phyloP scores from a whole-genome alignment of 805 yeast genomes.

The Nakazawaea laoshanensis region DNA sequence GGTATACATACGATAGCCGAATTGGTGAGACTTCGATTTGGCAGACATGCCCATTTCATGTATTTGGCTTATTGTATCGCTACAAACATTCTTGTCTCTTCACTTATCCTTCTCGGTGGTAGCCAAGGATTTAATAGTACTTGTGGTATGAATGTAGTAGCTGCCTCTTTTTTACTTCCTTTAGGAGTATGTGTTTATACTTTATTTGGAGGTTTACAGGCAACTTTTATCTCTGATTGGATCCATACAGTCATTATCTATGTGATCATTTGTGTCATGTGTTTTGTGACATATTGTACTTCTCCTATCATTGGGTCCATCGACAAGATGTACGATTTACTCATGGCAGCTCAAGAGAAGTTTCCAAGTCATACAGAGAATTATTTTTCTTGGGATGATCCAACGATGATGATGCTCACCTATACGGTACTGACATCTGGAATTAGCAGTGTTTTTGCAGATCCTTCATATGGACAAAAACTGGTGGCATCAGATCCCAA shows the following conservation, averaged over 20 bases:
- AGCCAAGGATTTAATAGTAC: slow-evolving; percentile 30
- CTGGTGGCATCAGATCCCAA: slow-evolving; percentile 21
- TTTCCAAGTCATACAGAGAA: slow-evolving; percentile 15
- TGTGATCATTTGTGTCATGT: slow-evolving; percentile 21
- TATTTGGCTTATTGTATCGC: slow-evolving; percentile 26
- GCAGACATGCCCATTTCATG: slow-evolving; percentile 26
- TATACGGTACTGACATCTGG: slow-evolving; percentile 16
- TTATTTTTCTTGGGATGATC: slow-evolving; percentile 23
- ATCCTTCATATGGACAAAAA: slow-evolving; percentile 21
- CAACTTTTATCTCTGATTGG: slow-evolving; percentile 45
- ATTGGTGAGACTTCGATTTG: slow-evolving; percentile 28
- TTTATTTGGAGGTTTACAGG: slow-evolving; percentile 39
- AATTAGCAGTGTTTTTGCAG: slow-evolving; percentile 20
- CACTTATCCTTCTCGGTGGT: slow-evolving; percentile 32
- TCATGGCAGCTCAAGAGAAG: slow-evolving; percentile 14
- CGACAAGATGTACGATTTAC: slow-evolving; percentile 24
- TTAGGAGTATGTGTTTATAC: slow-evolving; percentile 40
- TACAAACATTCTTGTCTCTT: slow-evolving; percentile 27
- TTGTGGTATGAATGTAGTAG: slow-evolving; percentile 37
- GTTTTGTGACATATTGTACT: slow-evolving; percentile 20
- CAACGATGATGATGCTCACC: slow-evolving; percentile 21
- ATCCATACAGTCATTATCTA: slow-evolving; percentile 39
- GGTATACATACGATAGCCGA: slow-evolving; percentile 35
- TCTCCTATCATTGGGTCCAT: slow-evolving; percentile 24
- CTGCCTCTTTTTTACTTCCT: slow-evolving; percentile 36